Base-by-base conservation (phyloP, 1,284 basidiomycete species). In the Exobasidium rhododendri region DNA sequence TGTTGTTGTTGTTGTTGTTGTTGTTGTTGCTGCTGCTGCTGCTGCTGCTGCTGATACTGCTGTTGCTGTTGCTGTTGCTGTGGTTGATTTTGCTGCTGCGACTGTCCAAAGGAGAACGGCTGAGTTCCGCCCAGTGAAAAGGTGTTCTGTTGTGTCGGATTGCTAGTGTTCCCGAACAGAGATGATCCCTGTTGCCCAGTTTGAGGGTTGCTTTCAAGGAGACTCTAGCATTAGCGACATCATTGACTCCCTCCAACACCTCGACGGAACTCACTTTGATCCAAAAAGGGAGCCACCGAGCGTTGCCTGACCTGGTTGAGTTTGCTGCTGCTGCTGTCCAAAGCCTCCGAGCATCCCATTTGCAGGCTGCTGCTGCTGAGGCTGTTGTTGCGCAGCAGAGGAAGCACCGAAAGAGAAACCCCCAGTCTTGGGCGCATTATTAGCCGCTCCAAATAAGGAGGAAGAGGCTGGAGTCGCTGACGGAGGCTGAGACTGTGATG, bases 1-100 rank as follows among this genome's bases (percentile, higher is more conserved):
- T 60, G 61, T 17, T 52, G 56, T 35, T 66, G 64, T 28, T 58
- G 65, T 31, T 51, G 49, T 22, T 58, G 59, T 46, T 64, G 62
- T 35, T 59, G 46, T 20, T 62, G 65, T 7, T 20, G 10, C 22
- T 7, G 22, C 20, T 40, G 35, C 17, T 40, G 35, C 35, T 40
- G 35, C 17, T 40, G 35, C 35, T 40, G 35, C 17, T 40, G 35
- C 17, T 40, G 35, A 10, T 40, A 17, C 35, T 7, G 7, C 17
- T 40, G 35, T 17, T 40, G 35, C 35, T 40, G 35, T 40, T 40
- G 35, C 35, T 40, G 35, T 10, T 40, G n/a, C n/a, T n/a, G n/a
- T n/a, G n/a, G n/a, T n/a, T n/a, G n/a, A n/a, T n/a, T n/a, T n/a
- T n/a, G n/a, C n/a, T n/a, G n/a, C n/a, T n/a, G n/a, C n/a, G n/a